Conservation (phyloP, 129 eudicot genomes). For the Helianthus annuus region DNA sequence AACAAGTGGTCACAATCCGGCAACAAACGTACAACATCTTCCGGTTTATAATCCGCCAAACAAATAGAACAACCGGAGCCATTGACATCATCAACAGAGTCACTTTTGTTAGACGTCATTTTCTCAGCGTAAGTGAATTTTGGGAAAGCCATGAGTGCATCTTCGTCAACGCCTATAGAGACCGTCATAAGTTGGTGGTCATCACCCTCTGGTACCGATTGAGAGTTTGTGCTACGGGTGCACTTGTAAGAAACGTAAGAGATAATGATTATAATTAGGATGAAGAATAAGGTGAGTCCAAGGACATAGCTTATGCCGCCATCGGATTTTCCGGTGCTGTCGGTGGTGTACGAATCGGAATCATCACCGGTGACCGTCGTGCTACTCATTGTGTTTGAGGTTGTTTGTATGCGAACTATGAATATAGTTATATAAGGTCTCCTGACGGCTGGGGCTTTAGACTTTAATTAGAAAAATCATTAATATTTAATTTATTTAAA, state of each 20-base stretch:
- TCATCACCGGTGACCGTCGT: not conserved
- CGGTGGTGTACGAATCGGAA: constrained; percentile 5
- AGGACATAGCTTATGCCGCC: constrained; percentile 24
- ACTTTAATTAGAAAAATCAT: too few relatives aligned
- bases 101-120: not conserved
- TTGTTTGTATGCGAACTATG: too few relatives aligned
- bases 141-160: constrained; percentile 12
- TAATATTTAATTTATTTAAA: too few relatives aligned
- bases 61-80: constrained; percentile 19
- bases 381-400: not conserved
- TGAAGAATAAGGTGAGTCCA: constrained; percentile 28
- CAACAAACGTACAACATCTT: constrained; percentile 38
- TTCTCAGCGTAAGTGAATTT: constrained; percentile 20
- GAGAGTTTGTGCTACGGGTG: constrained; percentile 17
- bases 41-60: constrained; percentile 15
- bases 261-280: constrained; percentile 26
- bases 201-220: not conserved
- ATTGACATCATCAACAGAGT: not conserved
- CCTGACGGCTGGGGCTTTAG: too few relatives aligned
- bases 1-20: constrained; percentile 68
- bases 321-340: not conserved
- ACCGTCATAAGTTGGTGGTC: not conserved
- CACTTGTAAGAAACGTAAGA: constrained; percentile 38
- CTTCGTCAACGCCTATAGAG: constrained; percentile 24
- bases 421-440: too few relatives aligned